Evolutionary conservation across 768 basidiomycete species (phyloP).

Genomic region (Amanita rimosa): DNA sequence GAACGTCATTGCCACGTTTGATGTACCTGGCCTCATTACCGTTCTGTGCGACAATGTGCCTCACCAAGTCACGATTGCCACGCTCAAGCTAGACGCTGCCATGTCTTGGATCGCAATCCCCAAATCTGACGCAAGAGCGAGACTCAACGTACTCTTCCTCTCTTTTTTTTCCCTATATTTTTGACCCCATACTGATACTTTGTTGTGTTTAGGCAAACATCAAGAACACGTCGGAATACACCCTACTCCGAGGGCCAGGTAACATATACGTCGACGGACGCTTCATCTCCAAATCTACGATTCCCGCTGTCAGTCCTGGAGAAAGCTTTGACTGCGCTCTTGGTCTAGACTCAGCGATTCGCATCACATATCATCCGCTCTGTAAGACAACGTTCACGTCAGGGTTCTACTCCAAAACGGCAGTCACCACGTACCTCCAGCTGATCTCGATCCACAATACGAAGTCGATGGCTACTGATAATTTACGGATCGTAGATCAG

Average conservation of each 20-base stretch:
- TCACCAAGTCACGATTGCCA: constrained; percentile 22
- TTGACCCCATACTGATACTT: background rate
- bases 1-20: constrained; percentile 20
- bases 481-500: constrained; percentile 23
- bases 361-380: constrained; percentile 25
- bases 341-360: constrained; percentile 29
- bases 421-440: constrained; percentile 19
- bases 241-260: constrained; percentile 22
- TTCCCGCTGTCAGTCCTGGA: constrained; percentile 23
- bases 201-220: constrained; percentile 22
- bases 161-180: background rate
- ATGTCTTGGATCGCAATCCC: constrained; percentile 27
- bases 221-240: constrained; percentile 26
- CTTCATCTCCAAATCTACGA: constrained; percentile 23
- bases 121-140: constrained; percentile 20
- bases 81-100: constrained; percentile 18
- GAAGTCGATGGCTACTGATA: constrained; percentile 15
- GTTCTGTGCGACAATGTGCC: constrained; percentile 19
- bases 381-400: constrained; percentile 20
- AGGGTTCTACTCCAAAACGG: constrained; percentile 23
- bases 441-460: constrained; percentile 26
- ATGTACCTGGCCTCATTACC: constrained; percentile 19
- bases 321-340: constrained; percentile 29
- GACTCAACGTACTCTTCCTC: constrained; percentile 16
- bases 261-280: constrained; percentile 31